Conservation (phyloP, 768 basidiomycete genomes). For the Gyrodon lividus region DNA sequence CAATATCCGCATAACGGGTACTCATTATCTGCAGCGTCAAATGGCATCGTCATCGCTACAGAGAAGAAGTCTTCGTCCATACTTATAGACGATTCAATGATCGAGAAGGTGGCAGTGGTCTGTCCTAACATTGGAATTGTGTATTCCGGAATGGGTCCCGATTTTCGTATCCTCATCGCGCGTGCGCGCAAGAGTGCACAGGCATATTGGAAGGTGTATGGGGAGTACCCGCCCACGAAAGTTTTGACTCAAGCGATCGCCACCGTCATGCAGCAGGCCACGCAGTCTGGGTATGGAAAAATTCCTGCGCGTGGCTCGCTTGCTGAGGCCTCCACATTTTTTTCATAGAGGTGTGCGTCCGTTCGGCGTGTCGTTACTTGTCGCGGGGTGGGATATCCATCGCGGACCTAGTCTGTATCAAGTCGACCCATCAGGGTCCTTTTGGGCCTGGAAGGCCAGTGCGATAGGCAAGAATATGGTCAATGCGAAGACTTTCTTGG, state of each 20-base stretch:
- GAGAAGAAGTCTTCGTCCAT: constrained; percentile 99
- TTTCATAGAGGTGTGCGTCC: constrained; percentile 89
- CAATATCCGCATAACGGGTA: constrained; percentile 25
- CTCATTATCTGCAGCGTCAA: constrained; percentile 67
- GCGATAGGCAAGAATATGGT: constrained; percentile 99
- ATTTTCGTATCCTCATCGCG: constrained; percentile 91
- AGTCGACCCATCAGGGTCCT: constrained; percentile 97
- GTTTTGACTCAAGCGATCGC: constrained; percentile 97
- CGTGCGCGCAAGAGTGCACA: constrained; percentile 98
- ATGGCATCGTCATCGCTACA: constrained; percentile 98
- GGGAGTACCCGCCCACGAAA: constrained; percentile 96
- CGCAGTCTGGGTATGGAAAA: constrained; percentile 86
- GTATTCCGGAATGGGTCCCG: constrained; percentile 99
- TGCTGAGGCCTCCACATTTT: constrained; percentile 31
- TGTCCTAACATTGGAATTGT: constrained; percentile 99
- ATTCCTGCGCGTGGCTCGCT: constrained; percentile 21
- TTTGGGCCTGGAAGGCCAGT: constrained; percentile 99
- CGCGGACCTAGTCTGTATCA: constrained; percentile 98
- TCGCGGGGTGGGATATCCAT: constrained; percentile 93
- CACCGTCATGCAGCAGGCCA: constrained; percentile 98
- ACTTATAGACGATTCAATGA: constrained; percentile 95
- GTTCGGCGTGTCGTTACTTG: constrained; percentile 96
- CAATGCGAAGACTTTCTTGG: constrained; percentile 98
- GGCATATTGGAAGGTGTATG: constrained; percentile 99
- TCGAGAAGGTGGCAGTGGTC: constrained; percentile 95